These are phyloP conservation scores for Breynia disticha DNA, from an alignment of 441 rosid species.

Conservation along the genomic window DNA sequence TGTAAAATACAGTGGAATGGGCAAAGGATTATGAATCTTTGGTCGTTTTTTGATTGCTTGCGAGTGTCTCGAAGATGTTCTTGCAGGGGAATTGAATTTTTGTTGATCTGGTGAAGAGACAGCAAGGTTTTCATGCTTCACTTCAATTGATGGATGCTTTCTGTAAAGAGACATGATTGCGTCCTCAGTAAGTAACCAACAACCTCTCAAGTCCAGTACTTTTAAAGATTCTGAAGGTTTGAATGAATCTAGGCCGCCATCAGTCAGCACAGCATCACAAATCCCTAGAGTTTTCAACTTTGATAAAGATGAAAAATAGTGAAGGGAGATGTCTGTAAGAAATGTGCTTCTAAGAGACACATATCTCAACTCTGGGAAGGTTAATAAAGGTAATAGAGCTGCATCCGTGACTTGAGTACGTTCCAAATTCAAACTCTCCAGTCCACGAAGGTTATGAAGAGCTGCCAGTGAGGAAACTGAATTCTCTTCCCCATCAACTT, in stretches of 20 bases:
- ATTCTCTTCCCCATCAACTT: constrained; percentile 25
- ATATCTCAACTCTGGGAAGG: constrained; percentile 39
- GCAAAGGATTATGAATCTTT: constrained; percentile 24
- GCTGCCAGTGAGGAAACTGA: constrained; percentile 37
- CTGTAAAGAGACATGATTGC: constrained; percentile 36
- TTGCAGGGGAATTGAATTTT: constrained; percentile 15
- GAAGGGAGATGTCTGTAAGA: constrained; percentile 57
- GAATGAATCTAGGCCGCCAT: constrained; percentile 46
- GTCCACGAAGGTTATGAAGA: constrained; percentile 35
- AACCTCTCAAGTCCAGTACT: constrained; percentile 66
- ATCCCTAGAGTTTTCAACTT: constrained; percentile 49
- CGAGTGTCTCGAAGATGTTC: constrained; percentile 14
- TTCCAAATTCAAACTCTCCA: constrained; percentile 69
- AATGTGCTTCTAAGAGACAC: constrained; percentile 49
- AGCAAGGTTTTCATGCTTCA: constrained; percentile 41
- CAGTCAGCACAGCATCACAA: constrained; percentile 65
- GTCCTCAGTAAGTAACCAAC: constrained; percentile 75
- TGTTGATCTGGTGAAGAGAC: constrained; percentile 21
- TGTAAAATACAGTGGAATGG: constrained; percentile 32
- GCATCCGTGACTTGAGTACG: constrained; percentile 48
- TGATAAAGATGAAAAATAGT: constrained; percentile 45
- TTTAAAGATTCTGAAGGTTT: constrained; percentile 43
- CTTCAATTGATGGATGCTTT: constrained; percentile 43
- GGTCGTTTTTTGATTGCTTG: constrained; percentile 22
- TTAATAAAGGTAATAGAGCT: constrained; percentile 39